These are phyloP conservation scores for Ophiostoma sp. DNA, from an alignment of 2,329 filamentous ascomycete species.

Conservation along the genomic window DNA sequence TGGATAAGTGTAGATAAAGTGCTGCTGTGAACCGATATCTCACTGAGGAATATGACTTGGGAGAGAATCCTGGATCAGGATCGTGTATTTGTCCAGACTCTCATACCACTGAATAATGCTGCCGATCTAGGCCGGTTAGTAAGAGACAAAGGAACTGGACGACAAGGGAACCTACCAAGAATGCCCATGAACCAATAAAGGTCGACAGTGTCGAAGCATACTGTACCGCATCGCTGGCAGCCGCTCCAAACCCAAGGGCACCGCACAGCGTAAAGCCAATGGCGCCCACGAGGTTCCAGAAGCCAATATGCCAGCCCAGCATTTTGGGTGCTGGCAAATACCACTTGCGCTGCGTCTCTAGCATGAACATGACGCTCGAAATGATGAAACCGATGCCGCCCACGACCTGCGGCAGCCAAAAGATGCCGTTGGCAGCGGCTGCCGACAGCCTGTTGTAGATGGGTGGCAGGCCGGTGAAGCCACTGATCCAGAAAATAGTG, in stretches of 20 bases:
- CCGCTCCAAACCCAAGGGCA: slow-evolving; percentile 47
- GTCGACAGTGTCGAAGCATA: slow-evolving; percentile 47
- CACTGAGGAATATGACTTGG: slow-evolving; percentile 12
- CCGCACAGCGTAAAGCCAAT: slow-evolving; percentile 59
- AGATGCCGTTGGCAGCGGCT: slow-evolving; percentile 48
- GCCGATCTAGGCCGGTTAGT: slow-evolving; percentile 29
- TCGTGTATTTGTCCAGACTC: slow-evolving; percentile 33
- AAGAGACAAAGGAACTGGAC: background rate
- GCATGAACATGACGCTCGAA: slow-evolving; percentile 54
- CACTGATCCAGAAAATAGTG: slow-evolving; percentile 59
- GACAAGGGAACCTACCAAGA: slow-evolving; percentile 34
- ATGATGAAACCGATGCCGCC: slow-evolving; percentile 58
- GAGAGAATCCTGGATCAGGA: slow-evolving; percentile 25
- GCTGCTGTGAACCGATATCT: background rate
- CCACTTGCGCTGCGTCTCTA: slow-evolving; percentile 61
- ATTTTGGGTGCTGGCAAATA: slow-evolving; percentile 51
- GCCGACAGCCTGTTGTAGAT: slow-evolving; percentile 47
- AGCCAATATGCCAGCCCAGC: slow-evolving; percentile 62
- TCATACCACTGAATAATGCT: slow-evolving; percentile 34
- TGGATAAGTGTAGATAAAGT: background rate
- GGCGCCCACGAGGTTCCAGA: slow-evolving; percentile 60
- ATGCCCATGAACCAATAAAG: slow-evolving; percentile 47
- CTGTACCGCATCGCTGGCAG: slow-evolving; percentile 36
- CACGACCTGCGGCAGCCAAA: slow-evolving; percentile 58
- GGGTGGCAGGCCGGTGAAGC: slow-evolving; percentile 54